Conservation (phyloP, 495 filamentous ascomycete species). For the Chlorociboria aeruginascens region DNA sequence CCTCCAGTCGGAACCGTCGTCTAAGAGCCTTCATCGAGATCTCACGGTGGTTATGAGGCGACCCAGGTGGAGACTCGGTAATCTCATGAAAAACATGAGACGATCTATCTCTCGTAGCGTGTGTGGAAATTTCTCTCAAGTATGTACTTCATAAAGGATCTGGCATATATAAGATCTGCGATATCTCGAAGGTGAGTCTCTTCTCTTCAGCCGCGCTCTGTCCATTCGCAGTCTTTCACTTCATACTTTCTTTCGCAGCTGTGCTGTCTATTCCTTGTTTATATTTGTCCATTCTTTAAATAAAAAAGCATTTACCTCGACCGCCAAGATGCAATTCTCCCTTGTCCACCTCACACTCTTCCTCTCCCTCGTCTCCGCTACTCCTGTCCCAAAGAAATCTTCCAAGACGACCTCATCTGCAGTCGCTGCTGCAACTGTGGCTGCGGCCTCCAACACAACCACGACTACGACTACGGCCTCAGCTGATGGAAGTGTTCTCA, state of each 20-base stretch:
- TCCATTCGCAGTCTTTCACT: conserved; percentile 5
- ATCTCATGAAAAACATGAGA: neutral
- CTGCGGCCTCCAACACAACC: neutral
- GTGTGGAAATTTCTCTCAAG: no score
- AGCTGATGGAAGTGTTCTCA: conserved; percentile 10
- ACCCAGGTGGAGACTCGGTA: neutral
- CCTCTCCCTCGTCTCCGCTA: conserved; percentile 8
- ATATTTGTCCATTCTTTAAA: conserved; percentile 6
- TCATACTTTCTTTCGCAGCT: conserved; percentile 5
- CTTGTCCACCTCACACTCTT: conserved; percentile 4
- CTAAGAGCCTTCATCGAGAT: no score
- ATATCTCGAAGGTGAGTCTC: neutral
- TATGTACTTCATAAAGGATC: no score
- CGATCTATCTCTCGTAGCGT: no score
- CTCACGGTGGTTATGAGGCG: no score
- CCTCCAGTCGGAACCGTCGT: no score
- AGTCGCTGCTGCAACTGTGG: conserved; percentile 2
- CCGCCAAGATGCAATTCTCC: conserved; percentile 14
- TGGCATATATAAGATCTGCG: no score
- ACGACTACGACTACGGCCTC: neutral
- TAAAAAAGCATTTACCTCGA: neutral
- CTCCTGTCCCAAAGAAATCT: conserved; percentile 13
- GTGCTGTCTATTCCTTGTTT: conserved; percentile 9
- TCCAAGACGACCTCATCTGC: neutral
- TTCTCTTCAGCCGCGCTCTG: conserved; percentile 10